Percentiles rank a stretch among this genome's conserved stretches.
Evolutionary conservation across 768 basidiomycete genomes (phyloP).

Genomic region (Leucosporidium creatinivorum): DNA sequence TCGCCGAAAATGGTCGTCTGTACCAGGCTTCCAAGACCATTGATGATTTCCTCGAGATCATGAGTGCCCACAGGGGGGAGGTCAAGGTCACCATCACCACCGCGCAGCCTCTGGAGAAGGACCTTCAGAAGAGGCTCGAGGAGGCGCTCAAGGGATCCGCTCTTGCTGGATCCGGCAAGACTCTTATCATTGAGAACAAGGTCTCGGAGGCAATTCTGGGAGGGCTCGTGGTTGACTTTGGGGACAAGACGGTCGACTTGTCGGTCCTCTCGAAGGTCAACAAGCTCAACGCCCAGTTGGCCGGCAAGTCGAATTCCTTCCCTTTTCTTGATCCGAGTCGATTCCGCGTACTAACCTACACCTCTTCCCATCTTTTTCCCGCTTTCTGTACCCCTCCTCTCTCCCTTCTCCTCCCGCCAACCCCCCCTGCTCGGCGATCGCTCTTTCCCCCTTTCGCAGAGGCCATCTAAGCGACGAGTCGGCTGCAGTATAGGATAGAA

Average conservation of each 20-base stretch:
- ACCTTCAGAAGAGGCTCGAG: conserved; percentile 70
- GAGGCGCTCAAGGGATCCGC: conserved; percentile 75
- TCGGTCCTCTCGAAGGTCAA: conserved; percentile 89
- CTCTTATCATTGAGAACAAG: conserved; percentile 84
- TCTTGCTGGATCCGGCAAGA: conserved; percentile 77
- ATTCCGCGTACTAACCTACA: neutral
- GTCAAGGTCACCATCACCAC: conserved; percentile 78
- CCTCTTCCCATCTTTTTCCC: neutral
- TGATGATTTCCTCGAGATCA: conserved; percentile 81
- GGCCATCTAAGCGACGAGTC: neutral
- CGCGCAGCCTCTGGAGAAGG: conserved; percentile 60
- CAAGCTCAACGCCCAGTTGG: conserved; percentile 81
- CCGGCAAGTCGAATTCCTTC: conserved; percentile 41
- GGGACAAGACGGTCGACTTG: conserved; percentile 95
- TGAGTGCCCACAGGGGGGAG: conserved; percentile 84
- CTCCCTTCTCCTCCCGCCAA: neutral
- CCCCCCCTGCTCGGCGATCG: neutral
- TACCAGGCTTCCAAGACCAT: conserved; percentile 77
- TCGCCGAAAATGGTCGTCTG: conserved; percentile 89
- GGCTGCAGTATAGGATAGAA: too few species aligned
- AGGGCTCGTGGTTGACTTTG: conserved; percentile 90
- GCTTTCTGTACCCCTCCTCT: too few species aligned
- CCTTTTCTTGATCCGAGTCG: neutral
- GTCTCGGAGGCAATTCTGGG: conserved; percentile 89
- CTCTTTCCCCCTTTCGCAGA: neutral